These are phyloP conservation scores for Myrmaecium sp. DNA, from an alignment of 2,329 filamentous ascomycete species.

Conservation along the genomic window DNA sequence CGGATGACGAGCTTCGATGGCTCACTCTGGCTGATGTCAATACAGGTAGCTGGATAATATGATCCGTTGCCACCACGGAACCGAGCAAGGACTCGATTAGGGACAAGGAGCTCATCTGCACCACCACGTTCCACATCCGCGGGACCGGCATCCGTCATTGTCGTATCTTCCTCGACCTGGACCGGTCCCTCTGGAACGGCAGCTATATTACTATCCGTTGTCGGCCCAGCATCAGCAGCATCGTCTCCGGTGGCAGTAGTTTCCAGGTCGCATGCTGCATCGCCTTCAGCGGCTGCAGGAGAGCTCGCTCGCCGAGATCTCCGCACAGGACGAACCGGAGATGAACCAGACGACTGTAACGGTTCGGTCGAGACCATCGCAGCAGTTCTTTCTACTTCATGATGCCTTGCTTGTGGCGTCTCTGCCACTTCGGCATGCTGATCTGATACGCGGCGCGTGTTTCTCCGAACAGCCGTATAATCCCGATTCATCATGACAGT, in stretches of 20 bases:
- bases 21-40: slow-evolving; percentile 25
- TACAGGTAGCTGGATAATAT: slow-evolving; percentile 45
- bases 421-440: slow-evolving; percentile 1
- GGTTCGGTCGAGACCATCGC: not conserved
- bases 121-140: slow-evolving; percentile 8
- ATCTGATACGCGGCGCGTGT: too few relatives aligned
- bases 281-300: too few relatives aligned
- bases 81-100: slow-evolving; percentile 39
- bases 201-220: too few relatives aligned
- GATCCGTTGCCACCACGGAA: slow-evolving; percentile 38
- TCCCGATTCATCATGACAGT: slow-evolving; percentile 4
- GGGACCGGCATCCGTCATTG: too few relatives aligned
- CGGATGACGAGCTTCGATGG: slow-evolving; percentile 25
- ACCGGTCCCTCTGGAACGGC: too few relatives aligned
- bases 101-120: slow-evolving; percentile 17
- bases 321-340: not conserved
- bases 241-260: not conserved
- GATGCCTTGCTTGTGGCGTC: not conserved
- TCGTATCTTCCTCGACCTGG: too few relatives aligned
- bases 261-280: not conserved
- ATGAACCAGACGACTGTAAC: not conserved
- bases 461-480: not conserved
- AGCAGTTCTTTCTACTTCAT: not conserved
- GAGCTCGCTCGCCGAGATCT: too few relatives aligned
- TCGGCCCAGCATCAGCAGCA: too few relatives aligned